Evolutionary conservation across 2,329 filamentous ascomycete species (phyloP).

Genomic region (Xylaria sp.): DNA sequence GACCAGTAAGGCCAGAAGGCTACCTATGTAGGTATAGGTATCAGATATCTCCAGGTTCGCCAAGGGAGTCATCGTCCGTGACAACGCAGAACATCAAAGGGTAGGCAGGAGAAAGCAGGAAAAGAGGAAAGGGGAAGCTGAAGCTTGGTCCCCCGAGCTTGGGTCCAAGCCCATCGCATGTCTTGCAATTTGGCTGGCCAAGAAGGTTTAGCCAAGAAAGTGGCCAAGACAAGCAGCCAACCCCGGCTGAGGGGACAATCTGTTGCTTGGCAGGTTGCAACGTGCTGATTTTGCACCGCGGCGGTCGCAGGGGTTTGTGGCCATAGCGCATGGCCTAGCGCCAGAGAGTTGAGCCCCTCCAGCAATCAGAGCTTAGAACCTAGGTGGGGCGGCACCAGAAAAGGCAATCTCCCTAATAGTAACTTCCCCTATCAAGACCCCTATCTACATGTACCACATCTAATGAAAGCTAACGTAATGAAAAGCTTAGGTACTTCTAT

Average conservation of each 20-base stretch:
- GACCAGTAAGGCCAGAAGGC: no score
- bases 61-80: no score
- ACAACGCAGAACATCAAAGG: no score
- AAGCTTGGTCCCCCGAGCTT: constrained; percentile 6
- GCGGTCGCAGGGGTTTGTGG: neutral
- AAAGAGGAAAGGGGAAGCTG: constrained; percentile 1
- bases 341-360: constrained; percentile 3
- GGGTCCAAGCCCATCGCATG: constrained; percentile 19
- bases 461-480: no score
- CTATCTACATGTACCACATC: neutral
- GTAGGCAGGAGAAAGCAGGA: no score
- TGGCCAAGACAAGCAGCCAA: constrained; percentile 17
- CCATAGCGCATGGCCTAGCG: neutral
- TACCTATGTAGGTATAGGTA: neutral
- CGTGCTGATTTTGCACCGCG: neutral
- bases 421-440: neutral
- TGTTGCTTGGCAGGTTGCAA: constrained; percentile 9
- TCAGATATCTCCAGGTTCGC: no score
- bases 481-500: no score
- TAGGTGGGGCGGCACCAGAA: constrained; percentile 30
- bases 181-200: constrained; percentile 11
- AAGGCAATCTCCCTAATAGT: constrained; percentile 30
- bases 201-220: constrained; percentile 14
- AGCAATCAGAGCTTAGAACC: constrained; percentile 34
- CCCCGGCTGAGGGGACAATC: neutral